Conservation (phyloP, 2,329 filamentous ascomycete genomes). For the Aureobasidium melanogenum region DNA sequence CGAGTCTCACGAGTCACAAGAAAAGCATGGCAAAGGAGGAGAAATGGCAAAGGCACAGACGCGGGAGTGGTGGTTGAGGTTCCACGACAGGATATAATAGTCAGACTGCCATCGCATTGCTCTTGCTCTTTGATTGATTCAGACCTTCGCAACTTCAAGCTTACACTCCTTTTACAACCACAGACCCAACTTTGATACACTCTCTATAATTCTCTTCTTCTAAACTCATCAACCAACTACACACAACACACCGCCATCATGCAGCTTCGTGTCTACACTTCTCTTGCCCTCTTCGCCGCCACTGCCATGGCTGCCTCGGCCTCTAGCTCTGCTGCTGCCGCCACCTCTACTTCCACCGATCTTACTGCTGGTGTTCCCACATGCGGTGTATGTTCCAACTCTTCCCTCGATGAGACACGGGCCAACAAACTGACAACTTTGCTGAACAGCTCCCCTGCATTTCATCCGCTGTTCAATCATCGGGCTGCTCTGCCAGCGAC, state of each 20-base stretch:
- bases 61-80: background rate
- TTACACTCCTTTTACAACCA: background rate
- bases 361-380: background rate
- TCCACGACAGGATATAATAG: background rate
- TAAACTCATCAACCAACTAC: background rate
- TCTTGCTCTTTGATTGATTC: background rate
- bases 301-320: background rate
- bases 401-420: background rate
- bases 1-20: background rate
- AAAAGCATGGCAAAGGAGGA: background rate
- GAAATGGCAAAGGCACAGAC: background rate
- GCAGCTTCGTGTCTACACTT: conserved; percentile 9
- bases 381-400: background rate
- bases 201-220: background rate
- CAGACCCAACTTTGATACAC: background rate
- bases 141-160: background rate
- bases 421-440: background rate
- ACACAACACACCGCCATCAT: conserved; percentile 7
- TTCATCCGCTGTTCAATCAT: conserved; percentile 36
- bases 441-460: conserved; percentile 33
- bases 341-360: background rate
- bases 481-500: conserved; percentile 41
- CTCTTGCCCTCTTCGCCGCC: conserved; percentile 9
- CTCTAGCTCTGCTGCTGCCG: background rate
- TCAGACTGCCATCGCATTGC: too few relatives aligned